Conservation (phyloP, 2,329 filamentous ascomycete species). For the Lachnellula willkommii region DNA sequence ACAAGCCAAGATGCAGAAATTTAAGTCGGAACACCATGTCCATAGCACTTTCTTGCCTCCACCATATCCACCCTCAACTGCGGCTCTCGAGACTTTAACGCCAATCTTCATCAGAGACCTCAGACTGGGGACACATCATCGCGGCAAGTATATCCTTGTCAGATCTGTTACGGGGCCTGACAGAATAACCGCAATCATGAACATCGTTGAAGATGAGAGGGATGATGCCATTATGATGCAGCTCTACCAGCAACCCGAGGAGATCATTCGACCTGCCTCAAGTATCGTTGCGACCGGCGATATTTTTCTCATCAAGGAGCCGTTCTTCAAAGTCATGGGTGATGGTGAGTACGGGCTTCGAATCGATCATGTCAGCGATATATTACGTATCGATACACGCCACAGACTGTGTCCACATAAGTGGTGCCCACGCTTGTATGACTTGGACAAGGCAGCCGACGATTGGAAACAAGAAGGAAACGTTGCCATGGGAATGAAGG, state of each 20-base stretch:
- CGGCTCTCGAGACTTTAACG: slow-evolving; percentile 12
- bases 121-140: slow-evolving; percentile 38
- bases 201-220: slow-evolving; percentile 20
- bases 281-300: slow-evolving; percentile 33
- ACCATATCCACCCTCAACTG: slow-evolving; percentile 6
- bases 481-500: neutral
- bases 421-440: slow-evolving; percentile 1
- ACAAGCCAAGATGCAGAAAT: neutral
- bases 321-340: slow-evolving; percentile 41
- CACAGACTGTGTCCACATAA: neutral
- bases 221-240: slow-evolving; percentile 31
- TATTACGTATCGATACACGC: slow-evolving; percentile 2
- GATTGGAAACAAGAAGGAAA: slow-evolving; percentile 10
- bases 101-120: slow-evolving; percentile 26
- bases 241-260: slow-evolving; percentile 40
- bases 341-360: slow-evolving; percentile 40
- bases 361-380: slow-evolving; percentile 28
- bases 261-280: slow-evolving; percentile 30
- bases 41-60: slow-evolving; percentile 5
- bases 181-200: slow-evolving; percentile 33
- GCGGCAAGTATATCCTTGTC: slow-evolving; percentile 33
- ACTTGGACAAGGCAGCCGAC: neutral
- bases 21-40: neutral
- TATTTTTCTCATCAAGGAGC: slow-evolving; percentile 46
- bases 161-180: slow-evolving; percentile 7